These are phyloP conservation scores for Leptographium galeiforme DNA, from an alignment of 2,329 filamentous ascomycete species.

Conservation along the genomic window DNA sequence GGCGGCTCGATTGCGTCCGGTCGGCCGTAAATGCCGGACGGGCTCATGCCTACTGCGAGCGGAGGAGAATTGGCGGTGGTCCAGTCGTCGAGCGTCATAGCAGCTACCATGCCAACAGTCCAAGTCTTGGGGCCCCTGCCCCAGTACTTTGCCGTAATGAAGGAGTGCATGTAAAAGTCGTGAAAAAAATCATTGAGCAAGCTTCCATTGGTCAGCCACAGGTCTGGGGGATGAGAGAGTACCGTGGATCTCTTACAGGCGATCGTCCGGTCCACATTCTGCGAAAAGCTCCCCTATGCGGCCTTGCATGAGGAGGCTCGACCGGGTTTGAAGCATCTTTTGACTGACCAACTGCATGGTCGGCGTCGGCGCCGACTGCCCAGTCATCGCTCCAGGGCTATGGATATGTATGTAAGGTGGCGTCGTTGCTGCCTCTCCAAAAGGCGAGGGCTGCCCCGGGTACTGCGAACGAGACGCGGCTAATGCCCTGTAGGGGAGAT, in stretches of 20 bases:
- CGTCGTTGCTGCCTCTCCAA: not conserved
- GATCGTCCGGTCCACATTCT: not conserved
- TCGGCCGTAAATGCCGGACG: not conserved
- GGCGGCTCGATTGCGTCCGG: not conserved
- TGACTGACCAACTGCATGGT: not conserved
- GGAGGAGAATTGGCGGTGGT: too few relatives aligned
- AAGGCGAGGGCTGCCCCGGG: not conserved
- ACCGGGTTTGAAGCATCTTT: not conserved
- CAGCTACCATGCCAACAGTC: not conserved
- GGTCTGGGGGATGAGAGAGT: too few relatives aligned
- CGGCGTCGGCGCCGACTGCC: not conserved
- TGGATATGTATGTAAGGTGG: not conserved
- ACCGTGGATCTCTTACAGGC: not conserved
- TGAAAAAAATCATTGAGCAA: not conserved
- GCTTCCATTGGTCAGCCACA: not conserved
- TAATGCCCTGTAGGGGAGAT: not conserved
- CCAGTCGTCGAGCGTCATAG: not conserved
- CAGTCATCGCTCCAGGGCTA: not conserved
- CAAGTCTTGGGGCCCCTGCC: not conserved
- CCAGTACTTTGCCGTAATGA: not conserved
- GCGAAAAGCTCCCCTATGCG: not conserved
- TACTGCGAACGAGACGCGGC: not conserved
- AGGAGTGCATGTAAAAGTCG: not conserved
- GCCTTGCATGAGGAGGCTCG: not conserved
- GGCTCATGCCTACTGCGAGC: not conserved